These are phyloP conservation scores for Trypanosoma congolense DNA, from an alignment of 208 protist species.

Conservation along the genomic window DNA sequence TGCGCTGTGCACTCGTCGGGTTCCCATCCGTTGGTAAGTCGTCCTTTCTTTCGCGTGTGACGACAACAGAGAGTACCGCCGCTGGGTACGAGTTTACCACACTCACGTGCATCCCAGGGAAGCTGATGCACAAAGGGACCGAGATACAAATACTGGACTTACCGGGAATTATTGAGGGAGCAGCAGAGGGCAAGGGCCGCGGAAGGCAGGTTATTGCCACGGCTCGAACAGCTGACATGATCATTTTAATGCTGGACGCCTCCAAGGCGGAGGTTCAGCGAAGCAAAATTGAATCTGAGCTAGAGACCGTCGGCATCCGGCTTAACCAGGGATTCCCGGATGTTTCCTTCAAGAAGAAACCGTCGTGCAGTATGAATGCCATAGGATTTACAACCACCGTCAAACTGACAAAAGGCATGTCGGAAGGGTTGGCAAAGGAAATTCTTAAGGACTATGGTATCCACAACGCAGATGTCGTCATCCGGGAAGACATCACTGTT, in stretches of 20 bases:
- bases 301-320: conserved; percentile 94
- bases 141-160: conserved; percentile 98
- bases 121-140: conserved; percentile 93
- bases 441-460: conserved; percentile 95
- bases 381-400: conserved; percentile 88
- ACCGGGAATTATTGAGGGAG: conserved; percentile 99
- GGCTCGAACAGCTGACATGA: conserved; percentile 94
- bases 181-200: conserved; percentile 93
- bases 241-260: conserved; percentile 98
- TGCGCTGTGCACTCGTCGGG: conserved; percentile 86
- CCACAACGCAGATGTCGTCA: conserved; percentile 94
- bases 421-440: conserved; percentile 87
- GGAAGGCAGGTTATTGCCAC: conserved; percentile 97
- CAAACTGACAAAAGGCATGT: conserved; percentile 78
- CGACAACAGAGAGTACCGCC: conserved; percentile 93
- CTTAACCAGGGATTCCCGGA: conserved; percentile 93
- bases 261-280: conserved; percentile 88
- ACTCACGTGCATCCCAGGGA: conserved; percentile 98
- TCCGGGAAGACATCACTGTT: conserved; percentile 94
- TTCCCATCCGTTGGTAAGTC: conserved; percentile 98
- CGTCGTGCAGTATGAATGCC: conserved; percentile 89
- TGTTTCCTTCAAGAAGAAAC: conserved; percentile 92
- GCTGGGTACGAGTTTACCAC: conserved; percentile 99
- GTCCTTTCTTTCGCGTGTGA: conserved; percentile 96
- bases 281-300: conserved; percentile 90